Base-by-base conservation (phyloP, 805 yeast species). In the Candida rishiriensis region DNA sequence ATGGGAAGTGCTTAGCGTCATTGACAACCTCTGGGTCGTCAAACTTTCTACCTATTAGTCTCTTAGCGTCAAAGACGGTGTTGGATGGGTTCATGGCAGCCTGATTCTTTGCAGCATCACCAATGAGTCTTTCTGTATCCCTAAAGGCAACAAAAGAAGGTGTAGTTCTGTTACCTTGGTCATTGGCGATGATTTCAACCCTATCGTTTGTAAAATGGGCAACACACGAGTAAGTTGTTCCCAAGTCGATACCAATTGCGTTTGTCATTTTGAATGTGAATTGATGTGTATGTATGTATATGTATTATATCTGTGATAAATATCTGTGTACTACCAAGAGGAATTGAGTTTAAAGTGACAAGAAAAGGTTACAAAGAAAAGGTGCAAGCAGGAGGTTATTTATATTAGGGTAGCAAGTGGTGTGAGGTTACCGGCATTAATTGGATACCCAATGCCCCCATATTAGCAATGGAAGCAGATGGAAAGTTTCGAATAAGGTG, bases 31-130 rank as follows among this genome's bases (percentile, higher is more conserved):
- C 79, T 50, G 96, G 91, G 70, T 85, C 86, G 54, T 85, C 83
- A 55, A 76, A 81, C 64, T 81, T 89, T 67, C 96, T 83, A 68
- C 97, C 97, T 64, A 89, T 90, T 63, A 89, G 77, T 75, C 97
- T 86, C 81, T 89, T 89, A 52, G 88, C 88, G 64, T 86, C 93
- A 62, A 85, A 86, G 47, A 90, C 88, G 52, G 97, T 90, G 79
- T 90, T 90, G 46, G 73, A 66, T 52, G 95, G 96, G 76, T 89
- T 89, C 68, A 89, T 81, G 46, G 96, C 90, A 52, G 97, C 97
- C 75, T 89, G 97, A 72, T 90, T 89, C 83, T 89, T 89, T 49
- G 97, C 98, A 57, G 97, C 96, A 72, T 89, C 97, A 70, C 97
- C 97, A 59, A 89, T 89, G 61, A 89, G 77, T 73, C 97, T 85